These are phyloP conservation scores for Xylaria sp. DNA, from an alignment of 495 filamentous ascomycete species.

Conservation along the genomic window DNA sequence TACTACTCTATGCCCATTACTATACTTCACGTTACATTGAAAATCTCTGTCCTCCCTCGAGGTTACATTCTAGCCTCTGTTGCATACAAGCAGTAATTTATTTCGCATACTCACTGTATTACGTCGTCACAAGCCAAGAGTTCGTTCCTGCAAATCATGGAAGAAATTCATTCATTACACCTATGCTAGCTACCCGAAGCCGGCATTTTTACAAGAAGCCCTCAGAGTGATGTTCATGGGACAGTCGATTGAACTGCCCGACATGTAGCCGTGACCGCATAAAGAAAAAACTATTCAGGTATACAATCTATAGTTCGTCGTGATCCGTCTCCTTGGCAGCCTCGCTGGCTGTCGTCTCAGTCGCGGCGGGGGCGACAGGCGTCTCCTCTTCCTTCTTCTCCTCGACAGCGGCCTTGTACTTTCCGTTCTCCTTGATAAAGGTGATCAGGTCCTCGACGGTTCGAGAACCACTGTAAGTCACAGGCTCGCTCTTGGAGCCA, in stretches of 20 bases:
- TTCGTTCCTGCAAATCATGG: slow-evolving; percentile 28
- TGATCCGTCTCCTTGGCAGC: slow-evolving; percentile 57
- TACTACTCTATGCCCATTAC: background rate
- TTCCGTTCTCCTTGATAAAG: slow-evolving; percentile 95
- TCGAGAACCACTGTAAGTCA: slow-evolving; percentile 88
- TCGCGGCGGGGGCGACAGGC: slow-evolving; percentile 59
- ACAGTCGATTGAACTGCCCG: slow-evolving; percentile 35
- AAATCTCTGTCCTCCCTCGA: slow-evolving; percentile 16
- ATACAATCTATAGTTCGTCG: slow-evolving; percentile 68
- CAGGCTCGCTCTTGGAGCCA: slow-evolving; percentile 80
- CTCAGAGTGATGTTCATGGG: slow-evolving; percentile 34
- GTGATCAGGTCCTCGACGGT: slow-evolving; percentile 92
- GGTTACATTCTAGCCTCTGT: slow-evolving; percentile 22
- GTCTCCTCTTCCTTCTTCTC: slow-evolving; percentile 63
- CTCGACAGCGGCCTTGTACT: slow-evolving; percentile 71
- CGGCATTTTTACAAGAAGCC: slow-evolving; percentile 42
- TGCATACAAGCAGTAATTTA: slow-evolving; percentile 20
- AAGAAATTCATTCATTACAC: slow-evolving; percentile 41
- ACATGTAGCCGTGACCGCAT: slow-evolving; percentile 30
- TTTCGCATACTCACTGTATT: background rate
- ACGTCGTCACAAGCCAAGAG: slow-evolving; percentile 6
- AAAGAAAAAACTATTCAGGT: slow-evolving; percentile 41
- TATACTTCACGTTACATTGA: slow-evolving; percentile 24
- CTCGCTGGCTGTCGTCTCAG: slow-evolving; percentile 53
- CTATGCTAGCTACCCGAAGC: slow-evolving; percentile 43